Evolutionary conservation across 2,329 filamentous ascomycete species (phyloP).

Genomic region (Chaetomium strumarium): DNA sequence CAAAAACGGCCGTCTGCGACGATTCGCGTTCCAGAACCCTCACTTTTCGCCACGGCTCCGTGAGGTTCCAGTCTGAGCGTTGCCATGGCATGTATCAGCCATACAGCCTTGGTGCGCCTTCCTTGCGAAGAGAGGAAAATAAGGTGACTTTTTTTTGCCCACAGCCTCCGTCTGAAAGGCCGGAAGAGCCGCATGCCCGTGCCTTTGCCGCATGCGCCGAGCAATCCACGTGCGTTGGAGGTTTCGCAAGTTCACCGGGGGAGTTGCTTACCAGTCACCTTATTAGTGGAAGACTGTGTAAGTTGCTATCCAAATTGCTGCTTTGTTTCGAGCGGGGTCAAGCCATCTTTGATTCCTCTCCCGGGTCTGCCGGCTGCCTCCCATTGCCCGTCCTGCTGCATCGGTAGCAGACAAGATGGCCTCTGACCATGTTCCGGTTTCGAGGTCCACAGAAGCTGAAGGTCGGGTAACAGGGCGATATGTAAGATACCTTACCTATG

Average conservation of each 20-base stretch:
- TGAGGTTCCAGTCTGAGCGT: constrained; percentile 23
- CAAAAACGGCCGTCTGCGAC: constrained; percentile 24
- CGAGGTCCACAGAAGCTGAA: not conserved
- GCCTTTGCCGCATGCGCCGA: not conserved
- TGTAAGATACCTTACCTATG: too few relatives aligned
- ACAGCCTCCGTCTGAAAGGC: constrained; percentile 3
- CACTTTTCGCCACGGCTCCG: constrained; percentile 17
- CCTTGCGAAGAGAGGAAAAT: not conserved
- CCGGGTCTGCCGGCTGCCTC: constrained; percentile 16
- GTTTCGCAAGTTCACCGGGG: not conserved
- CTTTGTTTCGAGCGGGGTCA: constrained; percentile 12
- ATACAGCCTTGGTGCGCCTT: not conserved
- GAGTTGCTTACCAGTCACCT: not conserved
- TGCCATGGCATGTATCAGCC: constrained; percentile 17
- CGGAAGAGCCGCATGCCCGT: constrained; percentile 16
- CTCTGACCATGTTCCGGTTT: not conserved
- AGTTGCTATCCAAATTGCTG: not conserved
- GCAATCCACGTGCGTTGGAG: not conserved
- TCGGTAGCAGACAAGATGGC: not conserved
- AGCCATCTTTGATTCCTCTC: not conserved
- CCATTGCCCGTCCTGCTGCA: not conserved
- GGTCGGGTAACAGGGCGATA: too few relatives aligned
- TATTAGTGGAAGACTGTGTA: too few relatives aligned
- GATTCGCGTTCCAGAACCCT: constrained; percentile 24
- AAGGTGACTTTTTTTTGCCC: not conserved